These are phyloP conservation scores for Tardiomyces blankii DNA, from an alignment of 1,139 yeast species.

Conservation along the genomic window DNA sequence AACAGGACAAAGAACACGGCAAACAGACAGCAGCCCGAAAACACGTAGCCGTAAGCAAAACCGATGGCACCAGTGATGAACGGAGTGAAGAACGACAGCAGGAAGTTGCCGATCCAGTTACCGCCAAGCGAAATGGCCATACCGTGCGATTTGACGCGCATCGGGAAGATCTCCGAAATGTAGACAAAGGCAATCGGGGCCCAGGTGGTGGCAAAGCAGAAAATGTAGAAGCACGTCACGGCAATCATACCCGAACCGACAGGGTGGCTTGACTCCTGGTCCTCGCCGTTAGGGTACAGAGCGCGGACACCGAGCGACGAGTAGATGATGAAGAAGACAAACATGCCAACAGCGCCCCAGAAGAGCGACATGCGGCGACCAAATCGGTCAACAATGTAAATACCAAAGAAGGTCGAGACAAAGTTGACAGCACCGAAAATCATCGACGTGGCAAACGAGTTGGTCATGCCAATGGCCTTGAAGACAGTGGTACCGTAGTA, in stretches of 20 bases:
- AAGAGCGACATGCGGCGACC: conserved; percentile 63
- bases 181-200: conserved; percentile 31
- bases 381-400: conserved; percentile 53
- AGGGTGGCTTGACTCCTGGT: conserved; percentile 28
- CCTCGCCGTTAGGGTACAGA: conserved; percentile 45
- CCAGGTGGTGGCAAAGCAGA: conserved; percentile 71
- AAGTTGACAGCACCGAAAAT: conserved; percentile 72
- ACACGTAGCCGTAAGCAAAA: conserved; percentile 52
- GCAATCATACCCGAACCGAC: conserved; percentile 72
- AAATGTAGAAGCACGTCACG: conserved; percentile 66
- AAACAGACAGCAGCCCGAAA: conserved; percentile 45
- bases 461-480: conserved; percentile 61
- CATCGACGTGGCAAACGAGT: conserved; percentile 68
- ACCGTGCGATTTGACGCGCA: conserved; percentile 35
- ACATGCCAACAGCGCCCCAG: conserved; percentile 55
- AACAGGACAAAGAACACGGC: conserved; percentile 31
- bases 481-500: conserved; percentile 73
- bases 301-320: conserved; percentile 53
- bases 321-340: conserved; percentile 50
- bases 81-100: conserved; percentile 21
- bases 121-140: conserved; percentile 43
- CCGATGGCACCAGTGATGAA: conserved; percentile 6
- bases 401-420: conserved; percentile 57
- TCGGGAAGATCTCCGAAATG: conserved; percentile 41
- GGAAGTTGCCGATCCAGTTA: conserved; percentile 33